Evolutionary conservation across 1,139 yeast genomes (phyloP).

Genomic region (Debaryomycetaceae sp.): DNA sequence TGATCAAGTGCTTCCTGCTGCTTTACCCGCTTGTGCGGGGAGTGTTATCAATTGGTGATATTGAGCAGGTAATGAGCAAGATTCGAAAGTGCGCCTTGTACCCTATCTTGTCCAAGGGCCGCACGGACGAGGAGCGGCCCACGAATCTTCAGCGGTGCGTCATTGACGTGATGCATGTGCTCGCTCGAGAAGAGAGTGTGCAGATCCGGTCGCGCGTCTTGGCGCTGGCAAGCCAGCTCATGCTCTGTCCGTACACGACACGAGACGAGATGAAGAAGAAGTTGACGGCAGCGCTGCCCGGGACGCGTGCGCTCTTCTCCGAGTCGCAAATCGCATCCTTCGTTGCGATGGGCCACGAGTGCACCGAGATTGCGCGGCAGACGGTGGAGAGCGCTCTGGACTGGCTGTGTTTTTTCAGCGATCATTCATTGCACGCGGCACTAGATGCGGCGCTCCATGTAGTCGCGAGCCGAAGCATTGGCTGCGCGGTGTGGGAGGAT

Average conservation of each 20-base stretch:
- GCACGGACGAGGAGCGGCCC: constrained; percentile 35
- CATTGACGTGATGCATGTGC: constrained; percentile 27
- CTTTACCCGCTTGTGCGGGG: constrained; percentile 27
- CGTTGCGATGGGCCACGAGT: constrained; percentile 45
- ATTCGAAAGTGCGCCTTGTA: constrained; percentile 55
- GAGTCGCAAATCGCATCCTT: constrained; percentile 53
- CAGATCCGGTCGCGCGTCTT: constrained; percentile 34
- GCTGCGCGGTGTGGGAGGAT: constrained; percentile 36
- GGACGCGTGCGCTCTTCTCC: constrained; percentile 10
- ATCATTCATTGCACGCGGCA: neutral
- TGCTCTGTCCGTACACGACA: constrained; percentile 49
- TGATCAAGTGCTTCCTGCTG: constrained; percentile 39
- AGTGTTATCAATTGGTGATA: constrained; percentile 25
- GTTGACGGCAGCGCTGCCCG: constrained; percentile 4
- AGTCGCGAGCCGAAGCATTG: constrained; percentile 19
- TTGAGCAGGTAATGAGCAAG: constrained; percentile 23
- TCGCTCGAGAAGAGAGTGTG: constrained; percentile 11
- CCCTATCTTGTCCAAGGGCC: constrained; percentile 47
- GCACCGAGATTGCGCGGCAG: constrained; percentile 31
- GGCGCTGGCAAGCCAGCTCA: constrained; percentile 41
- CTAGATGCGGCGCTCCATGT: constrained; percentile 6
- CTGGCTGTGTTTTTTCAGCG: neutral
- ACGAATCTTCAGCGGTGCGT: constrained; percentile 46
- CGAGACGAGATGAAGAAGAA: constrained; percentile 39
- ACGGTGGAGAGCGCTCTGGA: constrained; percentile 15